These are phyloP conservation scores for Pugionium dolabratum DNA, from an alignment of 345 rosid species.

Conservation along the genomic window DNA sequence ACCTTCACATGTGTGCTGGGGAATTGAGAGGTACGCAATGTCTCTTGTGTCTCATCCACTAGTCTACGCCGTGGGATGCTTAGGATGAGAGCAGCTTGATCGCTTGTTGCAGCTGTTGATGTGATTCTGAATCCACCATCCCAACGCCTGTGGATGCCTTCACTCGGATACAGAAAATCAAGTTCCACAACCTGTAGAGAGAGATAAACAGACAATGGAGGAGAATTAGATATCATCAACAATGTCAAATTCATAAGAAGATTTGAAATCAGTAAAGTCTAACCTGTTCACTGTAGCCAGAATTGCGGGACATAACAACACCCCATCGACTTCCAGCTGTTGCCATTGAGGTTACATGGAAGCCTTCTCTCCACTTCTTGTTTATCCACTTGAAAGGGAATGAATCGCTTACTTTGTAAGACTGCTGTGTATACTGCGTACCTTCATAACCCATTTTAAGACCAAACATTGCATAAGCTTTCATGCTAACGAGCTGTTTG, in stretches of 20 bases:
- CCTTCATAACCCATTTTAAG: constrained; percentile 51
- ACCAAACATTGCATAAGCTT: background rate
- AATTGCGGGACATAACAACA: constrained; percentile 97
- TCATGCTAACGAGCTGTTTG: background rate
- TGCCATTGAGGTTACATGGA: constrained; percentile 96
- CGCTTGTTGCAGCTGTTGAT: constrained; percentile 88
- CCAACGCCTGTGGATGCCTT: constrained; percentile 96
- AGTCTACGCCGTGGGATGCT: constrained; percentile 83
- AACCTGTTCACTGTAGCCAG: constrained; percentile 95
- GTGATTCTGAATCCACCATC: constrained; percentile 91
- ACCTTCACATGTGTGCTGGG: constrained; percentile 98
- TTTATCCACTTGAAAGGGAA: constrained; percentile 98
- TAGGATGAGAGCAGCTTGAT: constrained; percentile 89
- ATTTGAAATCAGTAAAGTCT: constrained; percentile 4
- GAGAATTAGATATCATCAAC: background rate
- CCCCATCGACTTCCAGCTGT: constrained; percentile 98
- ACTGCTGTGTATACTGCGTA: constrained; percentile 86
- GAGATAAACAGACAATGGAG: background rate
- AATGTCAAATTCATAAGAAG: too few relatives aligned
- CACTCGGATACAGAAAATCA: constrained; percentile 98
- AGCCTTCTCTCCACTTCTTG: constrained; percentile 99
- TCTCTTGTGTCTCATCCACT: constrained; percentile 94
- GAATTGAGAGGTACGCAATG: constrained; percentile 88
- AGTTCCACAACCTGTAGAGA: constrained; percentile 82
- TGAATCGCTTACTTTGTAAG: constrained; percentile 93